Base-by-base conservation (phyloP, 495 filamentous ascomycete species). In the Trichoderma asperelloides region DNA sequence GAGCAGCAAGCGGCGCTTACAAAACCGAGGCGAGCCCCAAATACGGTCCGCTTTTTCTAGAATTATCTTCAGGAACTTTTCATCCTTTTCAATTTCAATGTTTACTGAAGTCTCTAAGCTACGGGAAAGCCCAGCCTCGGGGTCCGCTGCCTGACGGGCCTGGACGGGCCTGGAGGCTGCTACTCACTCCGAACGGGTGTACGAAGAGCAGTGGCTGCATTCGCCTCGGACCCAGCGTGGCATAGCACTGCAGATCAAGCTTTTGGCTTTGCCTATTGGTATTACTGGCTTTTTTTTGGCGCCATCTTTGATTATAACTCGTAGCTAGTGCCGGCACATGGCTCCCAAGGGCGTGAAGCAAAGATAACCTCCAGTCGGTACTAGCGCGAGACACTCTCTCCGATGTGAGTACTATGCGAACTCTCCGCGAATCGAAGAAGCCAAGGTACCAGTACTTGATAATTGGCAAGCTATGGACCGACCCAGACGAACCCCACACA, bases 1-100 rank as follows among this genome's bases (percentile, higher is more conserved):
- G 55, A 49, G 62, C 69, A 67, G 65, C 71, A 70, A 67, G 72
- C 72, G 65, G 75, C 74, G 74, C 74, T 76, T 77, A 74, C 75
- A 71, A 60, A 60, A 60, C 55, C 55, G 55, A 60, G 55, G 55
- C 55, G 23, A 60, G 55, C 55, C 55, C 55, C 55, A 28, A 60
- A 23, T 18, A 27, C 55, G 55, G 55, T 60, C 55, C 55, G 55
- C 55, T 60, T 60, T 60, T 60, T 30, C 55, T 60, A 60, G 55
- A 60, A 60, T 30, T 60, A 30, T 25, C 55, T 60, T 60, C 55
- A 60, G 55, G 55, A 60, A 51, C 47, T 51, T 51, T 51, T 25
- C 47, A 4, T 51, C 41, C 47, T n/a, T 49, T 21, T 60, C 25
- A 28, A 6, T 23, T 3, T 21, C 23, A 5, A 27, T 16, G 55